Evolutionary conservation across 2,329 filamentous ascomycete species (phyloP).

Genomic region (Keithomyces neogunnii): DNA sequence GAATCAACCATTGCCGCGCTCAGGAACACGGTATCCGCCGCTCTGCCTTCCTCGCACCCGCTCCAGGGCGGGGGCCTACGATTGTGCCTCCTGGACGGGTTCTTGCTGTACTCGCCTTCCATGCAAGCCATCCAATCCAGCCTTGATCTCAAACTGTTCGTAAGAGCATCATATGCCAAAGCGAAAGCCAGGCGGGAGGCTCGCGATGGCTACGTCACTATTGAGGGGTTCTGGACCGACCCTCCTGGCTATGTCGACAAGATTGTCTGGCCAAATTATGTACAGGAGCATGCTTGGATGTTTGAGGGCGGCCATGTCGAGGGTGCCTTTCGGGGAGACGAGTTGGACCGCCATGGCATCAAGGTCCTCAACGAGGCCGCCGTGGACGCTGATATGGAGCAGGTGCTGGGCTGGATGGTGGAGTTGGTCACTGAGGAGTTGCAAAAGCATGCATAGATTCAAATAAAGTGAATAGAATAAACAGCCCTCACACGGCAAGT

Average conservation of each 20-base stretch:
- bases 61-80: constrained; percentile 23
- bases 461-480: not conserved
- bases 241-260: constrained; percentile 90
- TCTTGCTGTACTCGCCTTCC: constrained; percentile 64
- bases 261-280: constrained; percentile 95
- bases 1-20: constrained; percentile 36
- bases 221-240: constrained; percentile 91
- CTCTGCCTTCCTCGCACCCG: constrained; percentile 35
- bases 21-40: constrained; percentile 37
- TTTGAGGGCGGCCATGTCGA: constrained; percentile 64
- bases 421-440: constrained; percentile 46
- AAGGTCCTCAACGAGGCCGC: constrained; percentile 37
- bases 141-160: constrained; percentile 71
- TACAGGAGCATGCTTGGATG: constrained; percentile 70
- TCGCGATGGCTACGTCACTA: constrained; percentile 67
- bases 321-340: constrained; percentile 38
- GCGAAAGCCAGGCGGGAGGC: constrained; percentile 60
- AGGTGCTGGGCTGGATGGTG: constrained; percentile 61
- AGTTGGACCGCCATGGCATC: constrained; percentile 36
- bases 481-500: not conserved
- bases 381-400: constrained; percentile 49
- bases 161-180: constrained; percentile 57
- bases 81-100: constrained; percentile 78
- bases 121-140: constrained; percentile 47
- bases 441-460: constrained; percentile 16